A percentile compares a stretch with the other conserved stretches of the same genome.
Conservation (phyloP, 352 stramenopile genomes). For the Phytophthora pseudosyringae region DNA sequence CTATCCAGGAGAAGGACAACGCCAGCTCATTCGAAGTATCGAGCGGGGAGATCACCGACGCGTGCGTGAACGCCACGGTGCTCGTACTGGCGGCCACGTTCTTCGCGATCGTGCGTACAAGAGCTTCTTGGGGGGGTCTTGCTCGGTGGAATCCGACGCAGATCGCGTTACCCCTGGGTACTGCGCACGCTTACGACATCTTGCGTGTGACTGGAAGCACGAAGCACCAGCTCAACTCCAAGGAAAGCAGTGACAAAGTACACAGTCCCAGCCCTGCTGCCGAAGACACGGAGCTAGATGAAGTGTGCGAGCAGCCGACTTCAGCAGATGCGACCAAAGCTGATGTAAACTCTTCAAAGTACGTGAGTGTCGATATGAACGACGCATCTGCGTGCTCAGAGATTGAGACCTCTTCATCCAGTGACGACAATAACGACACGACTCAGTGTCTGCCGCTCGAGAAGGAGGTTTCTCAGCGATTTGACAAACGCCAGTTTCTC, state of each 20-base stretch:
- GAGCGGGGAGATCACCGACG: conserved; percentile 24
- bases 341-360: conserved; percentile 2
- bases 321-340: not conserved
- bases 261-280: not conserved
- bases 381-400: not conserved
- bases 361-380: conserved; percentile 12
- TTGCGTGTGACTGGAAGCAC: conserved; percentile 1
- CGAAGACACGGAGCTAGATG: not conserved
- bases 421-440: not conserved
- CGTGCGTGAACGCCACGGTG: conserved; percentile 21
- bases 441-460: not conserved
- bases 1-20: conserved; percentile 43
- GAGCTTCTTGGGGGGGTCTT: conserved; percentile 32
- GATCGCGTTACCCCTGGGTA: not conserved
- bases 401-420: not conserved
- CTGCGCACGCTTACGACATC: not conserved
- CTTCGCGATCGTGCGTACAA: conserved; percentile 28
- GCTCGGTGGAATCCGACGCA: conserved; percentile 35
- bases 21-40: conserved; percentile 29
- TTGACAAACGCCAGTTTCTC: not conserved
- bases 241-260: not conserved
- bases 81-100: conserved; percentile 17
- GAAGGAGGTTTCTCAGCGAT: not conserved
- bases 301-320: not conserved
- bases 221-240: not conserved